These are phyloP conservation scores for Fusarium sp. DNA, from an alignment of 2,329 filamentous ascomycete species.

Conservation along the genomic window DNA sequence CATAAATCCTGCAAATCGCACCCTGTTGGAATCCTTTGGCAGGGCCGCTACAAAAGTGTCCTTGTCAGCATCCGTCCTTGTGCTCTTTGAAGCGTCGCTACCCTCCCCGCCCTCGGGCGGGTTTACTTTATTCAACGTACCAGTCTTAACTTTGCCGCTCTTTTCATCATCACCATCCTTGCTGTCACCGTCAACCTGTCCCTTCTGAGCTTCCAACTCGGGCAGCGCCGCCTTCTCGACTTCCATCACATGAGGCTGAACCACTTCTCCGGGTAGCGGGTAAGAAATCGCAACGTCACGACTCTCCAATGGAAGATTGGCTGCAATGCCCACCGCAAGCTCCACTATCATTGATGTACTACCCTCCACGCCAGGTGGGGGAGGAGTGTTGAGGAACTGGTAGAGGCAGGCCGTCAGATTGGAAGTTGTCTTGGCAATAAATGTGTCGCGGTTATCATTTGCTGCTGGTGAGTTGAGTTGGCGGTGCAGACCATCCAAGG, in stretches of 20 bases:
- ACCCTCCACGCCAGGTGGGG: conserved; percentile 85
- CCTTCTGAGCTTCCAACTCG: conserved; percentile 64
- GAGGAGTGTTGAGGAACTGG: conserved; percentile 80
- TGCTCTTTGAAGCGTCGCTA: conserved; percentile 49
- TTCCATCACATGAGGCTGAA: conserved; percentile 85
- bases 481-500: conserved; percentile 87
- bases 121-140: conserved; percentile 56
- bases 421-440: conserved; percentile 78
- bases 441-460: conserved; percentile 73
- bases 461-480: conserved; percentile 75
- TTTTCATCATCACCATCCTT: conserved; percentile 61
- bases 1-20: conserved; percentile 82
- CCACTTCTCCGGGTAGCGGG: conserved; percentile 79
- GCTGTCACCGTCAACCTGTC: conserved; percentile 58
- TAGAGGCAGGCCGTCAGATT: conserved; percentile 78
- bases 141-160: conserved; percentile 61
- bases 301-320: conserved; percentile 90
- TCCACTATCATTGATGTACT: conserved; percentile 94
- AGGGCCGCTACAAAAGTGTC: conserved; percentile 53
- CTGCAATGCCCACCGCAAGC: conserved; percentile 85
- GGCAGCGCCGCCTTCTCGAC: conserved; percentile 80
- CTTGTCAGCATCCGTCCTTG: conserved; percentile 57
- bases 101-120: conserved; percentile 36
- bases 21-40: conserved; percentile 65
- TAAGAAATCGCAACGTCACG: conserved; percentile 91